Percentiles rank a stretch among this genome's conserved stretches.
Evolutionary conservation across 768 basidiomycete genomes (phyloP).

Genomic region (Termitomyces sp.): DNA sequence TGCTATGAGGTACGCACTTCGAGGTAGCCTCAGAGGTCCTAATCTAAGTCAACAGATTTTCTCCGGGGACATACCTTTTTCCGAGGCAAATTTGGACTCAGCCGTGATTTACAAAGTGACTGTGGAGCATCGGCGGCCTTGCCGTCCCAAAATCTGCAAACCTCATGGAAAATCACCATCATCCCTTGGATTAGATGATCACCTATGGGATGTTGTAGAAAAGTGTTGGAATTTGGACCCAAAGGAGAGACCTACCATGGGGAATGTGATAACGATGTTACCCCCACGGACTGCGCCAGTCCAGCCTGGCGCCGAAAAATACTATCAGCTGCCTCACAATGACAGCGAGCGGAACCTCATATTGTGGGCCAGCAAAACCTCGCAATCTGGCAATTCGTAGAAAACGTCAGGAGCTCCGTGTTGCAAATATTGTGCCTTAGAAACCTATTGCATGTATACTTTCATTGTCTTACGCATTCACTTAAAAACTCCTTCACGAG

Average conservation of each 20-base stretch:
- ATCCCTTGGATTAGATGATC: constrained; percentile 20
- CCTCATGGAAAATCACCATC: constrained; percentile 9
- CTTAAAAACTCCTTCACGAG: too few species aligned
- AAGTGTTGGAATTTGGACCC: constrained; percentile 23
- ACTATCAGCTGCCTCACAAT: neutral
- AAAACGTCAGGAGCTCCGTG: neutral
- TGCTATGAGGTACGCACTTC: constrained; percentile 24
- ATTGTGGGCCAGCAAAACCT: neutral
- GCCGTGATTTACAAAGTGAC: constrained; percentile 13
- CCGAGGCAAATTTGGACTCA: constrained; percentile 9
- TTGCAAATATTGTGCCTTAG: neutral
- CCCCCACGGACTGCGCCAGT: neutral
- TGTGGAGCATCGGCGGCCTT: constrained; percentile 3
- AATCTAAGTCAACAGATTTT: constrained; percentile 17
- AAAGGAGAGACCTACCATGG: constrained; percentile 18
- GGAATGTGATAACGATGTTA: constrained; percentile 12
- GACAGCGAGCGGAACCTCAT: neutral
- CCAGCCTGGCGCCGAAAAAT: neutral
- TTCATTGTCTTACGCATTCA: neutral
- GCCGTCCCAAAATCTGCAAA: constrained; percentile 11
- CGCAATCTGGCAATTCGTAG: neutral
- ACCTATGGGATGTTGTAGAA: constrained; percentile 24
- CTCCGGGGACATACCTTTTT: constrained; percentile 20
- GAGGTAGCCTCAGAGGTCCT: neutral
- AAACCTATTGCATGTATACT: too few species aligned